A percentile compares a stretch with the other conserved stretches of the same genome.
phyloP scores from a whole-genome alignment of 2,329 filamentous ascomycete species.

The Xylaria sp. region DNA sequence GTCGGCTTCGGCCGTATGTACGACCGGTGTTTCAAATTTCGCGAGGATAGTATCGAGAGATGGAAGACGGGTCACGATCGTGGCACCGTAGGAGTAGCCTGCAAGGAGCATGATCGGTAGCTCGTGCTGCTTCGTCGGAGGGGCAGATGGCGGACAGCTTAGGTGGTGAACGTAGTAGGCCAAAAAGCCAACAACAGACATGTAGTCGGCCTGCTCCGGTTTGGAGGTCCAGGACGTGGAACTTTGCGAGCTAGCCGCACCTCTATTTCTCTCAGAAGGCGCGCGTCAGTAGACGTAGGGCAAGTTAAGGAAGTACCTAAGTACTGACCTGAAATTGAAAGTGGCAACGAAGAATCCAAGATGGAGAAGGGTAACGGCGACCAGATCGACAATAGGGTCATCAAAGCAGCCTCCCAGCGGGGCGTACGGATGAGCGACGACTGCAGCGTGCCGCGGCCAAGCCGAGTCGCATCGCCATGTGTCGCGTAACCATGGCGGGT shows the following conservation, averaged over 20 bases:
- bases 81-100: constrained; percentile 90
- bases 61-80: constrained; percentile 77
- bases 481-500: constrained; percentile 57
- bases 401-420: constrained; percentile 85
- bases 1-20: constrained; percentile 67
- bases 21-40: constrained; percentile 58
- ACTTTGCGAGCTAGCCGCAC: constrained; percentile 74
- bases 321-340: constrained; percentile 80
- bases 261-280: constrained; percentile 57
- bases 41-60: constrained; percentile 63
- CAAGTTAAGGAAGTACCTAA: background rate
- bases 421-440: constrained; percentile 87
- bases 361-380: constrained; percentile 68
- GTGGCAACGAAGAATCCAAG: constrained; percentile 79
- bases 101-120: constrained; percentile 57
- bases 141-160: constrained; percentile 44
- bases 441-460: constrained; percentile 57
- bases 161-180: constrained; percentile 72
- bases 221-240: constrained; percentile 86
- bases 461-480: constrained; percentile 37
- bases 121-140: background rate
- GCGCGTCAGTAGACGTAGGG: background rate
- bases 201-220: constrained; percentile 82
- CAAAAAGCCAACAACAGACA: constrained; percentile 80
- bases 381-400: constrained; percentile 75